These are phyloP conservation scores for Coemansia sp. DNA, from an alignment of 192 early-diverging fungal genomes.

Conservation along the genomic window DNA sequence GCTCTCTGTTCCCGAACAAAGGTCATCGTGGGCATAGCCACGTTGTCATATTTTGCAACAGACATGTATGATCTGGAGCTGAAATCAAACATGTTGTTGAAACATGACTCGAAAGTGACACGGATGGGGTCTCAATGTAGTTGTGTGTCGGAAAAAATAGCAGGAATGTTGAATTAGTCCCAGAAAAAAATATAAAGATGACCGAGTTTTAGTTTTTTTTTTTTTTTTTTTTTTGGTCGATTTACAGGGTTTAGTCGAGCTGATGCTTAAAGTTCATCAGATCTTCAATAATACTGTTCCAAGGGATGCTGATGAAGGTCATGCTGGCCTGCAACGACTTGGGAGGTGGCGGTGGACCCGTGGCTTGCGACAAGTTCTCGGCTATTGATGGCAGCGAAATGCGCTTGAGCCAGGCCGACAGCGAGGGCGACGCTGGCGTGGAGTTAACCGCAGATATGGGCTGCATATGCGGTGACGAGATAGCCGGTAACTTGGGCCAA, in stretches of 20 bases:
- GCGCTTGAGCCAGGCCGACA: conserved; percentile 56
- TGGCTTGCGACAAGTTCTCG: conserved; percentile 55
- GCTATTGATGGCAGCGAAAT: conserved; percentile 57
- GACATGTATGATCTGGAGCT: not conserved
- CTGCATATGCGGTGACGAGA: conserved; percentile 50
- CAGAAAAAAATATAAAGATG: not conserved
- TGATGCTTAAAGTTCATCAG: conserved; percentile 53
- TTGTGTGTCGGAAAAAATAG: not conserved
- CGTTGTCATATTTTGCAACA: not conserved
- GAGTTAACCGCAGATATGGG: conserved; percentile 47
- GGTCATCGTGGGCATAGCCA: not conserved
- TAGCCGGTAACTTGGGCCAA: conserved; percentile 42
- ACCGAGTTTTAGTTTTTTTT: not conserved
- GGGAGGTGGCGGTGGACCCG: conserved; percentile 58
- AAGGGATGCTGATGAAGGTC: conserved; percentile 93
- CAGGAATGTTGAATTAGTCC: not conserved
- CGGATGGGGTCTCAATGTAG: not conserved
- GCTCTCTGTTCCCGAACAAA: not conserved
- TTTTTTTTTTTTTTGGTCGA: not conserved
- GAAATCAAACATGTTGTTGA: not conserved
- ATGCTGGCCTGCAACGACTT: conserved; percentile 79
- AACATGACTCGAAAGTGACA: not conserved
- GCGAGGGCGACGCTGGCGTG: conserved; percentile 49
- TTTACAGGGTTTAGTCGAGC: conserved; percentile 32
- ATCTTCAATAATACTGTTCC: conserved; percentile 75